Evolutionary conservation across 2,329 filamentous ascomycete genomes (phyloP).

Genomic region (Botrytis cinerea): DNA sequence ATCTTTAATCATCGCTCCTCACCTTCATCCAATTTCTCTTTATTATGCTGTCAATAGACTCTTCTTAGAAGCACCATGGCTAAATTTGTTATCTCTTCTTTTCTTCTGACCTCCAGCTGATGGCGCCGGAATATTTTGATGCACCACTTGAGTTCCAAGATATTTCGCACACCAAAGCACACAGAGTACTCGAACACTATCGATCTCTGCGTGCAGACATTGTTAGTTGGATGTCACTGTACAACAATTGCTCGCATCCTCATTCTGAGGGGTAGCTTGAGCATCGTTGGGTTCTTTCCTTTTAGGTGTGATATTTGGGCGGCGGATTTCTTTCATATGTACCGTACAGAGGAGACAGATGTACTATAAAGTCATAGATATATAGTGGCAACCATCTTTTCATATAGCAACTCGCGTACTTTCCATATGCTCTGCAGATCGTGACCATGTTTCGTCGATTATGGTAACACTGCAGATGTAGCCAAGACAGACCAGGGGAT

Average conservation of each 20-base stretch:
- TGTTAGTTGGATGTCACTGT: not conserved
- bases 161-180: not conserved
- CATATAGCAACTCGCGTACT: not conserved
- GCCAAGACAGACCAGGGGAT: not conserved
- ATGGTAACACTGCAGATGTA: not conserved
- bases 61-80: constrained; percentile 4
- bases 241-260: constrained; percentile 12
- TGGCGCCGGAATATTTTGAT: constrained; percentile 2
- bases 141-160: constrained; percentile 13
- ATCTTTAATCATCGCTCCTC: not conserved
- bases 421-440: constrained; percentile 8
- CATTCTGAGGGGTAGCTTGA: constrained; percentile 11
- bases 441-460: not conserved
- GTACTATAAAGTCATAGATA: constrained; percentile 10
- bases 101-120: not conserved
- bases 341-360: not conserved
- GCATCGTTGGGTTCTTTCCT: not conserved
- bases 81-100: not conserved
- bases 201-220: not conserved
- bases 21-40: not conserved
- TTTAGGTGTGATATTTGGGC: not conserved
- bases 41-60: not conserved
- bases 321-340: constrained; percentile 5
- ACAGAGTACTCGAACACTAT: not conserved
- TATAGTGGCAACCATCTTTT: constrained; percentile 12